Conservation (phyloP, 202 grass and related monocot species). For the Panicum virgatum region DNA sequence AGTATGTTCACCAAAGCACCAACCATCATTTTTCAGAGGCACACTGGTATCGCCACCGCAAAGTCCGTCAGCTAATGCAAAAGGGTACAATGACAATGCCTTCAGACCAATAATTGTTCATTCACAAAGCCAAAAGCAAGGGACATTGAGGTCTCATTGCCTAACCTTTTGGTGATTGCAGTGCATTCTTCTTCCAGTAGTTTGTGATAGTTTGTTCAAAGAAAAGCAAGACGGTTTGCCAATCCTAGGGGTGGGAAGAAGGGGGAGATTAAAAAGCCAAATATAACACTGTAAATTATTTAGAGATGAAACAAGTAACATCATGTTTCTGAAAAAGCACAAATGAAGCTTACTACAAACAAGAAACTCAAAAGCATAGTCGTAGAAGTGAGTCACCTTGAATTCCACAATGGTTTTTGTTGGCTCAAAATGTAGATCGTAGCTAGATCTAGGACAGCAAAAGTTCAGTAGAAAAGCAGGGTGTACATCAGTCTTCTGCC, state of each 20-base stretch:
- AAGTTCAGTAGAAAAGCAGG: conserved; percentile 86
- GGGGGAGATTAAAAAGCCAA: conserved; percentile 18
- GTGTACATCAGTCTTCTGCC: conserved; percentile 56
- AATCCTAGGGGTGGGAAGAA: conserved; percentile 60
- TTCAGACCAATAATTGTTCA: conserved; percentile 35
- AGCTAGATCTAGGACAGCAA: conserved; percentile 72
- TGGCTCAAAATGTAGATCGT: conserved; percentile 84
- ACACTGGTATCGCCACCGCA: conserved; percentile 32
- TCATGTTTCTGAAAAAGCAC: conserved; percentile 16
- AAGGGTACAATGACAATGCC: conserved; percentile 42
- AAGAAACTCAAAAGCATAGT: conserved; percentile 25
- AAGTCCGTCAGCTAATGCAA: conserved; percentile 39
- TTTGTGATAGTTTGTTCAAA: conserved; percentile 72
- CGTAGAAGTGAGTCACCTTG: conserved; percentile 62
- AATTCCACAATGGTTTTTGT: conserved; percentile 92
- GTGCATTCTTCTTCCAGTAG: conserved; percentile 64
- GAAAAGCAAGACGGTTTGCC: conserved; percentile 76
- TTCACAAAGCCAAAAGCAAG: conserved; percentile 2
- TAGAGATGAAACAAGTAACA: conserved; percentile 11
- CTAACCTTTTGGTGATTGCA: conserved; percentile 59
- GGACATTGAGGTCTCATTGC: conserved; percentile 20
- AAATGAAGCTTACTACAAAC: conserved; percentile 18
- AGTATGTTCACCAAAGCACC: conserved; percentile 45
- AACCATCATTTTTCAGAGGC: conserved; percentile 50
- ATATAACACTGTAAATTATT: conserved; percentile 1